Evolutionary conservation across 768 basidiomycete genomes (phyloP).

Genomic region (Naematelia encephala): DNA sequence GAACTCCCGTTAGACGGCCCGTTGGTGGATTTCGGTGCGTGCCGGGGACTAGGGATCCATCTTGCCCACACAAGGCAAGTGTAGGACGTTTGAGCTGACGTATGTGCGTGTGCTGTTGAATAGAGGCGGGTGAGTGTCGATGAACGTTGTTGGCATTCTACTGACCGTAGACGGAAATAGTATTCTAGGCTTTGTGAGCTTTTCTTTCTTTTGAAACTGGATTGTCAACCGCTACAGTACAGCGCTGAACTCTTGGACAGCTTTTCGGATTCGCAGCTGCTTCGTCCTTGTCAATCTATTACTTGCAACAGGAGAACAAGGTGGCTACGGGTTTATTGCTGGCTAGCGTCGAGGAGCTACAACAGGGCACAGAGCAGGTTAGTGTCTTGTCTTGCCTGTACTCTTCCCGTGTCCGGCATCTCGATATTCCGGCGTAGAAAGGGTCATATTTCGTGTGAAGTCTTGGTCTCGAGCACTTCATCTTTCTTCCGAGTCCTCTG

Average conservation of each 20-base stretch:
- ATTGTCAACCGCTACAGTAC: neutral
- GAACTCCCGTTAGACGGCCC: constrained; percentile 4
- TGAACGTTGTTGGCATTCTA: neutral
- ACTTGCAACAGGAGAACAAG: constrained; percentile 86
- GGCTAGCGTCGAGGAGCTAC: constrained; percentile 80
- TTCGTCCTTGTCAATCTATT: constrained; percentile 79
- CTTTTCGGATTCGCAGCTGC: constrained; percentile 86
- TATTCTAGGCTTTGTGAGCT: constrained; percentile 19
- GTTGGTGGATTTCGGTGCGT: constrained; percentile 18
- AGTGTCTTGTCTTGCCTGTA: neutral
- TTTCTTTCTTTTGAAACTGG: neutral
- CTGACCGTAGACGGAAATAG: constrained; percentile 1
- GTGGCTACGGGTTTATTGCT: constrained; percentile 80
- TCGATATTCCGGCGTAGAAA: too few relatives aligned
- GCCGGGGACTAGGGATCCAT: neutral
- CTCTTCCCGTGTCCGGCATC: neutral
- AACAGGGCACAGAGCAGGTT: constrained; percentile 77
- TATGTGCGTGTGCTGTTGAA: neutral
- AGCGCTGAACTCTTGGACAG: constrained; percentile 11
- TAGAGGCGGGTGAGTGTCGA: constrained; percentile 4
- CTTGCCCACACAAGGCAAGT: neutral
- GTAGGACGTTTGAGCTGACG: neutral
- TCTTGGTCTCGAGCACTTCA: too few relatives aligned
- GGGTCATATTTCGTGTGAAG: too few relatives aligned
- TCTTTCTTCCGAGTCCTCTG: too few relatives aligned